Conservation (phyloP, 176 grass and related monocot species). For the Saccharum spontaneum region DNA sequence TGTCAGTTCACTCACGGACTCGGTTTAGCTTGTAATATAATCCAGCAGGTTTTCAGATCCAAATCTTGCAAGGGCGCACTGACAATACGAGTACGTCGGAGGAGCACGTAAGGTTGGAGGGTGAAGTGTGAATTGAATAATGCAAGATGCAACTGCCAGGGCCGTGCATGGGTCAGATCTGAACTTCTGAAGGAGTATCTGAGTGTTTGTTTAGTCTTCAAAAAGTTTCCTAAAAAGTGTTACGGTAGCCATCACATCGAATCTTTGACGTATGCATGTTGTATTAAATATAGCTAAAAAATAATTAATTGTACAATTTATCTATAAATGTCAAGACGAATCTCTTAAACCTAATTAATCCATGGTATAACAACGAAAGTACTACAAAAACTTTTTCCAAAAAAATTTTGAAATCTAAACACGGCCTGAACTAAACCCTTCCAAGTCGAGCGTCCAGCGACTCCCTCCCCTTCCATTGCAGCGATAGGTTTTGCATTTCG, state of each 20-base stretch:
- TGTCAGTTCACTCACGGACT: background rate
- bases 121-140: background rate
- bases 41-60: background rate
- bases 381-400: too few relatives aligned
- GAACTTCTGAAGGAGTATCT: background rate
- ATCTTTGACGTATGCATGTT: too few relatives aligned
- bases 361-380: too few relatives aligned
- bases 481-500: background rate
- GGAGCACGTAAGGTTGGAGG: background rate
- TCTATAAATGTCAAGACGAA: too few relatives aligned
- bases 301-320: too few relatives aligned
- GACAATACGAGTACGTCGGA: background rate
- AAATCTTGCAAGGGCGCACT: background rate
- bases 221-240: too few relatives aligned
- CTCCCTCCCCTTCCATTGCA: background rate
- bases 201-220: too few relatives aligned
- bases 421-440: background rate
- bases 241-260: too few relatives aligned
- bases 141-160: background rate
- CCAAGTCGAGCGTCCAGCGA: conserved; percentile 7
- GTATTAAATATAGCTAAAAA: too few relatives aligned
- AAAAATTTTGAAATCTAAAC: too few relatives aligned
- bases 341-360: too few relatives aligned
- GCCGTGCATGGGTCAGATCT: conserved; percentile 14
- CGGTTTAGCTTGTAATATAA: background rate